Base-by-base conservation (phyloP, 345 rosid species). In the Eucalyptus pauciflora region DNA sequence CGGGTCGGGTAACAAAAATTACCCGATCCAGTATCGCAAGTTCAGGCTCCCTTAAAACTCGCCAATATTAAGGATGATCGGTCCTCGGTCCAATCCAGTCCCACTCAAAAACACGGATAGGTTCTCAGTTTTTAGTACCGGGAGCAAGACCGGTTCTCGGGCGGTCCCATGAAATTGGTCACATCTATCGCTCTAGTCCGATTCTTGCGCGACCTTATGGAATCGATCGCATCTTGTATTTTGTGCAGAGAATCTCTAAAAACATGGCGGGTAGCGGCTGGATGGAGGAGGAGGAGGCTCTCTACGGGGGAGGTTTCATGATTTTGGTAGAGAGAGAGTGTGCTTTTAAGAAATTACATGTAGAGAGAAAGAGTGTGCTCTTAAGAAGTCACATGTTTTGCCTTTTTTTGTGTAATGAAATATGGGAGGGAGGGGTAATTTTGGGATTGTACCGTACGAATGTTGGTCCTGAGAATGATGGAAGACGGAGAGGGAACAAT, bases 191-290 rank as follows among this genome's bases (percentile, higher is more conserved):
- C 1, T 1, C 4, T 1, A 2, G 1, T 52, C 0, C 4, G 9
- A 52, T 9, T 9, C 12, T 56, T 5, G 1, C 7, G 37, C 1
- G 2, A 27, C 5, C 1, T 27, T 1, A 58, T 58, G n/a, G 6
- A 58, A 58, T 58, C 3, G 1, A 3, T 58, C n/a, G 96, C 95
- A 98, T 96, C 93, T 96, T 92, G 95, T 92, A 94, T 93, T 93
- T 89, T 91, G 98, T 86, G 99, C 93, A 88, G 88, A 88, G 90
- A 87, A 93, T 92, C 97, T 94, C 98, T 96, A 96, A 96, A 96
- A 96, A 96, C 97, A 95, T 96, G 95, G 96, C 62, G 91, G 91
- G 90, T 90, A 94, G 98, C 93, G 97, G 89, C 52, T 51, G 1
- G 56, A 51, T 46, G 87, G 43, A 45, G 49, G 29, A 22, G 50